These are phyloP conservation scores for Vigna angularis DNA, from an alignment of 306 rosid genomes.

Conservation along the genomic window DNA sequence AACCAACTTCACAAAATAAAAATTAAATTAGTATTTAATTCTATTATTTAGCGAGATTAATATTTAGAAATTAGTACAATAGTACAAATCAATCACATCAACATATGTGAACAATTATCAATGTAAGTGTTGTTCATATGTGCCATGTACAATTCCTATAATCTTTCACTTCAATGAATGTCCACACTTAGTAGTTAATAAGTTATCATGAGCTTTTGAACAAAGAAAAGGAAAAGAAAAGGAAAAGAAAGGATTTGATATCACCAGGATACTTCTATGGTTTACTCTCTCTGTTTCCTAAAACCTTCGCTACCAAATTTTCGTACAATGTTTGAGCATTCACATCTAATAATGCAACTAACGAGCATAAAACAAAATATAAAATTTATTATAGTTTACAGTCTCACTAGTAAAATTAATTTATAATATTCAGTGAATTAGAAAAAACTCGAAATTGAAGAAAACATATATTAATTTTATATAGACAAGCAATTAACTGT, in stretches of 20 bases:
- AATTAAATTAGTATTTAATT: too few relatives aligned
- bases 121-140: background rate
- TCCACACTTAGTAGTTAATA: background rate
- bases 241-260: background rate
- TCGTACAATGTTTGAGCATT: too few relatives aligned
- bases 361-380: background rate
- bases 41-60: too few relatives aligned
- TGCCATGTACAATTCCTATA: background rate
- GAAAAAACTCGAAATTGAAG: too few relatives aligned
- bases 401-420: too few relatives aligned
- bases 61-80: background rate
- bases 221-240: background rate
- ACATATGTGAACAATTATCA: background rate
- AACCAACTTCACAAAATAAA: too few relatives aligned
- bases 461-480: too few relatives aligned
- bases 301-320: too few relatives aligned
- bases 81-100: background rate
- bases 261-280: background rate
- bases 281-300: background rate
- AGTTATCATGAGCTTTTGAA: background rate
- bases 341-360: background rate
- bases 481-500: too few relatives aligned
- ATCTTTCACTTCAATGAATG: constrained; percentile 2
- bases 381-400: too few relatives aligned
- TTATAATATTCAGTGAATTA: too few relatives aligned